Evolutionary conservation across 2,329 filamentous ascomycete genomes (phyloP).

Genomic region (Rutstroemia sp.): DNA sequence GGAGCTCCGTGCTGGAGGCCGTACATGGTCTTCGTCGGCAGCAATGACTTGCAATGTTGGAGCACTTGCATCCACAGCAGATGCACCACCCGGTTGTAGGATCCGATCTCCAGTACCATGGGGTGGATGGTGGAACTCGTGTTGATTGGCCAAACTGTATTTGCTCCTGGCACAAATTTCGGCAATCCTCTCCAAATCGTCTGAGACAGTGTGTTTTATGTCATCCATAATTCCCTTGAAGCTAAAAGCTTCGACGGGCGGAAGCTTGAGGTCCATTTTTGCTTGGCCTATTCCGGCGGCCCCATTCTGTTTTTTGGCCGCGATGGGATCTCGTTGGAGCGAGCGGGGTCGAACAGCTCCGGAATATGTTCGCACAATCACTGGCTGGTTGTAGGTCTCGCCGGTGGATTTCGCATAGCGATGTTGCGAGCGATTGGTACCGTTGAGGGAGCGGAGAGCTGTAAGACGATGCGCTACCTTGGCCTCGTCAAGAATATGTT

Average conservation of each 20-base stretch:
- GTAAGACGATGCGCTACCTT: slow-evolving; percentile 51
- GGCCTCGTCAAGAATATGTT: slow-evolving; percentile 41
- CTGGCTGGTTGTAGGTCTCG: slow-evolving; percentile 56
- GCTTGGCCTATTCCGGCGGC: slow-evolving; percentile 14
- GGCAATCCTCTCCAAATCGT: slow-evolving; percentile 57
- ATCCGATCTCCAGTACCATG: slow-evolving; percentile 51
- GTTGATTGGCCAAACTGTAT: slow-evolving; percentile 60
- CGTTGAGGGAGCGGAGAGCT: slow-evolving; percentile 51
- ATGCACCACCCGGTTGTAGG: slow-evolving; percentile 22
- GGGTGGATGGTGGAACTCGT: slow-evolving; percentile 56
- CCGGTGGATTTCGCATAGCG: slow-evolving; percentile 50
- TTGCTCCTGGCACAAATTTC: slow-evolving; percentile 59
- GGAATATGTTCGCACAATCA: slow-evolving; percentile 57
- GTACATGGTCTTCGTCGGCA: slow-evolving; percentile 45
- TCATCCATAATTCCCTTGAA: slow-evolving; percentile 58
- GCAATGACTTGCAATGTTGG: slow-evolving; percentile 51
- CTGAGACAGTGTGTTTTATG: slow-evolving; percentile 41
- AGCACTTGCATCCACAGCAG: slow-evolving; percentile 32
- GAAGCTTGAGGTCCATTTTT: slow-evolving; percentile 39
- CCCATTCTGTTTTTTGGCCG: slow-evolving; percentile 24
- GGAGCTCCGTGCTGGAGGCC: slow-evolving; percentile 18
- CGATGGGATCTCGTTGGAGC: slow-evolving; percentile 22
- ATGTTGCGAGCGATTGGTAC: slow-evolving; percentile 31
- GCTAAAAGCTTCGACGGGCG: slow-evolving; percentile 55
- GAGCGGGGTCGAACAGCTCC: slow-evolving; percentile 35